Evolutionary conservation across 179 eudicot genomes (phyloP), one percentile per base, ranked within the genome.

Genomic region (Amaranthus tricolor): DNA sequence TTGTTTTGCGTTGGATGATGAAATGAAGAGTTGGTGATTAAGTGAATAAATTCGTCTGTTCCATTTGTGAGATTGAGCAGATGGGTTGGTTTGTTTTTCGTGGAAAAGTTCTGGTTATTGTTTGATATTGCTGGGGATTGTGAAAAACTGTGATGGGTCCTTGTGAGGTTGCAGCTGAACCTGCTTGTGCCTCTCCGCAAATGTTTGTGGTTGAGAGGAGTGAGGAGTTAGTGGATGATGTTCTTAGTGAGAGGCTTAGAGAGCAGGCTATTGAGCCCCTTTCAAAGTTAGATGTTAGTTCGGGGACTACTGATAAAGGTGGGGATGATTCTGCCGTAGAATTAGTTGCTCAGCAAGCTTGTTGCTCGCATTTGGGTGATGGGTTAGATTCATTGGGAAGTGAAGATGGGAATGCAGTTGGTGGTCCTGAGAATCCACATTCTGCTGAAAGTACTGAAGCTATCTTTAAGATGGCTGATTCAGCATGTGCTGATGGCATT

Each of bases 121-220:
- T 77, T 31, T 62, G 51, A 57, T 48, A 60, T 81, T 70, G 71
- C 17, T 61, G 74, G 75, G 19, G 15, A 63, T 57, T 72, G 51
- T 1, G 24, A 13, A 20, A 75, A 72, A 70, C 48, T 57, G 75
- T 55, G 78, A 81, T 81, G 84, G 81, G 74, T 81, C 53, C 78
- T 50, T 81, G 80, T 68, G 80, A 73, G 66, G 52, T 17, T 21
- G 10, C 49, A 0, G 67, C 44, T 62, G 74, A 77, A 56, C 62
- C 67, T 45, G 55, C 17, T 76, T 70, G 77, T 16, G n/a, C 31
- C 53, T 61, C 69, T 4, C 73, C 74, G 8, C 47, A 7, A 57
- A 21, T 71, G 66, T 20, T 71, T 54, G 48, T 77, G 76, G 71
- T 11, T 55, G 72, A 65, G 47, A 63, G 55, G 65, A 57, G 16